Evolutionary conservation across 192 early-diverging fungal genomes (phyloP), one percentile per base, ranked within the genome.

Genomic region (Dimargaris verticillata): DNA sequence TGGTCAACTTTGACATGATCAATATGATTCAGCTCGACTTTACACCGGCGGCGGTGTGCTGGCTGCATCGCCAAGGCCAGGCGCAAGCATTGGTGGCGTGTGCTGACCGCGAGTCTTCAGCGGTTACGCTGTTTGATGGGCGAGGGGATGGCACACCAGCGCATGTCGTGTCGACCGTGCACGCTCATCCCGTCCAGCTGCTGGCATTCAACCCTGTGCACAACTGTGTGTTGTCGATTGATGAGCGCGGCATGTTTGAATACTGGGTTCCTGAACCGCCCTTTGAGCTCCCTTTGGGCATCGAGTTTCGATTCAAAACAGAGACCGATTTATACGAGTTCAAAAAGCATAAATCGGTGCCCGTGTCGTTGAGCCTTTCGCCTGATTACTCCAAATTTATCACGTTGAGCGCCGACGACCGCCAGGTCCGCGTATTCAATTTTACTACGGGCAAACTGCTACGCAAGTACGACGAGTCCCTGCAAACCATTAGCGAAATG

Each of bases 1-100:
- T 99, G 5, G 76, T 91, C 38, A 93, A 95, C 68, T 99, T 99
- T 78, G 93, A 99, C 62, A 99, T 99, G 95, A 92, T 99, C 59
- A 93, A 94, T 64, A 91, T 94, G 67, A 78, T 95, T 67, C 85
- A 83, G 61, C 65, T 90, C 20, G 73, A 82, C 3, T 93, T 81
- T 68, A 61, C 83, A 2, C 92, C 95, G 18, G 71, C 76, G 15
- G 68, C 77, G 38, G 72, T 93, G 0, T 93, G 88, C 67, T 99
- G 92, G 91, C 78, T 88, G 44, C 85, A 81, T 65, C 79, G 87
- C 67, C 78, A 79, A 42, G 83, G 86, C n/a, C 85, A 94, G 67
- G 89, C 92, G 28, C 80, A 85, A 41, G 78, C 84, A 14, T 70
- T 88, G 42, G 76, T 93, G n/a, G 86, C 89, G 20, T 81, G 86